Evolutionary conservation across 768 basidiomycete genomes (phyloP).

Genomic region (Boletellus ananas): DNA sequence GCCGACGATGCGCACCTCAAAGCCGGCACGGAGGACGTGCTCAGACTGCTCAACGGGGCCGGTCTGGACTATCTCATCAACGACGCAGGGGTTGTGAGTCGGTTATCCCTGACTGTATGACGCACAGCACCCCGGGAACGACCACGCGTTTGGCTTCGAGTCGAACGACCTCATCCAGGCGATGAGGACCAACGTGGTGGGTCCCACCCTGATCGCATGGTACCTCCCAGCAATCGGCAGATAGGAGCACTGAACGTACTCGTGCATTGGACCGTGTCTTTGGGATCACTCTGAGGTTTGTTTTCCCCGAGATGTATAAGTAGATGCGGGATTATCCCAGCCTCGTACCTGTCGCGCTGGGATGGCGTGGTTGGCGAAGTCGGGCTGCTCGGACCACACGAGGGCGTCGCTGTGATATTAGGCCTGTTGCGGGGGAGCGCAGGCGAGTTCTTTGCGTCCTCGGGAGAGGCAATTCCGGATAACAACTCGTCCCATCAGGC

Average conservation of each 20-base stretch:
- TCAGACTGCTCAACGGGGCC: slow-evolving; percentile 4
- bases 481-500: no score
- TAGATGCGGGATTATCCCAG: slow-evolving; percentile 31
- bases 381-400: slow-evolving; percentile 28
- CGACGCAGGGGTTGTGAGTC: slow-evolving; percentile 36
- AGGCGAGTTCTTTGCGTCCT: no score
- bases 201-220: slow-evolving; percentile 34
- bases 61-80: slow-evolving; percentile 40
- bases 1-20: slow-evolving; percentile 27
- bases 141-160: slow-evolving; percentile 27
- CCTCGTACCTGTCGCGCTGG: slow-evolving; percentile 30
- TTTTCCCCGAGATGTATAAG: slow-evolving; percentile 31
- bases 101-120: not conserved
- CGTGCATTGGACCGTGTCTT: slow-evolving; percentile 18
- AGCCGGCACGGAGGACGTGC: slow-evolving; percentile 14
- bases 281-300: no score
- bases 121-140: slow-evolving; percentile 18
- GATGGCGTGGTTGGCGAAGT: no score
- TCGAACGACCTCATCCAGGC: slow-evolving; percentile 19
- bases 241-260: slow-evolving; percentile 41
- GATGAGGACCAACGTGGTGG: slow-evolving; percentile 32
- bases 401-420: slow-evolving; percentile 25
- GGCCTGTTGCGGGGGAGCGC: no score
- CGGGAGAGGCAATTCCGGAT: no score
- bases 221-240: slow-evolving; percentile 33